Evolutionary conservation across 352 stramenopile genomes (phyloP).

Genomic region (Hyaloperonospora brassicae): DNA sequence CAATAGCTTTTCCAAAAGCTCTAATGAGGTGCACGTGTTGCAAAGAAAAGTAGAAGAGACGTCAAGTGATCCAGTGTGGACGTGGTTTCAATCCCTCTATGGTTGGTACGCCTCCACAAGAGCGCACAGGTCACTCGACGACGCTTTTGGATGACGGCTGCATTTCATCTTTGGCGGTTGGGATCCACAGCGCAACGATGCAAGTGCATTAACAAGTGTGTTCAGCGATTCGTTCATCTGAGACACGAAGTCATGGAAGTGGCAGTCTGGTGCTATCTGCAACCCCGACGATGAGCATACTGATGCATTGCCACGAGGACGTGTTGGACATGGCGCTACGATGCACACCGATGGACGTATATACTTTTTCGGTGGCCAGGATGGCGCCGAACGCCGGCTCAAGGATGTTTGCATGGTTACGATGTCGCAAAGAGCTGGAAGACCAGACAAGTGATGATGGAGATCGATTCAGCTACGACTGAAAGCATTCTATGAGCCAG

Average conservation of each 20-base stretch:
- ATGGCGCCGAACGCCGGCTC: too few relatives aligned
- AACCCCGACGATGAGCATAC: conserved; percentile 20
- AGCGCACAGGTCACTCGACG: conserved; percentile 85
- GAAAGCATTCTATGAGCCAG: too few relatives aligned
- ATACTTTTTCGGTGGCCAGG: conserved; percentile 83
- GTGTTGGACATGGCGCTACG: conserved; percentile 83
- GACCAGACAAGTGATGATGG: too few relatives aligned
- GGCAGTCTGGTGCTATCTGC: conserved; percentile 45
- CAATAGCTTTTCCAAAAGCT: conserved; percentile 88
- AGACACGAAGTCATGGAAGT: conserved; percentile 88
- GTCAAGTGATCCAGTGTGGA: conserved; percentile 37
- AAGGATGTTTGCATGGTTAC: too few relatives aligned
- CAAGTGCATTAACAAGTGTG: conserved; percentile 40
- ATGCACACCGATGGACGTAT: conserved; percentile 60
- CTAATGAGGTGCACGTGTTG: conserved; percentile 89
- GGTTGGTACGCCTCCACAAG: conserved; percentile 55
- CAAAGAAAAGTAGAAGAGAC: conserved; percentile 35
- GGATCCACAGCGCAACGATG: conserved; percentile 78
- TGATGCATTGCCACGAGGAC: conserved; percentile 26
- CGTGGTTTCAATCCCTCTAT: conserved; percentile 85
- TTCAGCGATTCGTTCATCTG: conserved; percentile 88
- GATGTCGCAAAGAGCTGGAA: too few relatives aligned
- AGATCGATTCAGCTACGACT: too few relatives aligned
- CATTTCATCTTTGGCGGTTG: conserved; percentile 88
- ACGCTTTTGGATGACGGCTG: conserved; percentile 80